Base-by-base conservation (phyloP, 1,284 basidiomycete species). In the Leccinum pallidistipes region DNA sequence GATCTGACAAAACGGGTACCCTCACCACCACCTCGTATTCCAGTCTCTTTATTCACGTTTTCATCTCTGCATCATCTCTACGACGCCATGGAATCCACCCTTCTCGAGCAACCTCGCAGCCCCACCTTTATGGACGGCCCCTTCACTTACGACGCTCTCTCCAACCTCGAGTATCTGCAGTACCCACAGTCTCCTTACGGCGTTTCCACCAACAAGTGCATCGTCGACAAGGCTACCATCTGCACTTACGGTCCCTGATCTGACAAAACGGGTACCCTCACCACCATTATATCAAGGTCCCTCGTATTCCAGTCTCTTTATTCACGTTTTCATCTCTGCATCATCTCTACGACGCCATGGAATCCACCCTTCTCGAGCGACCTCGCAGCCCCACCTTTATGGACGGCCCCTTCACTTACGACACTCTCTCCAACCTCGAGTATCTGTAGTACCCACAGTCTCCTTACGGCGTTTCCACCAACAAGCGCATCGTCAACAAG, bases 141-240 rank as follows among this genome's bases (percentile, higher is more conserved):
- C 63, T 85, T 85, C 74, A 78, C 80, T 70, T 86, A 86, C 71
- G 78, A 82, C 77, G 79, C 87, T 68, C 82, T 88, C 69, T 80
- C 80, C 67, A 80, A 74, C 65, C 72, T 79, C 27, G 74, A 81
- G 64, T 81, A 81, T 66, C 75, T 83, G 53, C 80, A 82, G 72
- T 83, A 83, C 71, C 79, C 82, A 1, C 77, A 80, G 69, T 80
- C 80, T 2, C 76, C 80, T 27, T 82, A 78, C 53, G 76, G 76
- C 65, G 76, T 80, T 63, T 73, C 75, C 21, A 61, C 77, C 65
- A 79, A 24, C 21, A 24, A 24, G 21, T 3, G 3, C 21, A 24
- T 24, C 21, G 3, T 24, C 21, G 21, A 24, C 21, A 24, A 24
- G 21, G 21, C 27, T 29, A 29, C 27, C 27, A 29, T 29, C 27